Conservation (phyloP, 2,329 filamentous ascomycete genomes). For the Aureobasidium zeae region DNA sequence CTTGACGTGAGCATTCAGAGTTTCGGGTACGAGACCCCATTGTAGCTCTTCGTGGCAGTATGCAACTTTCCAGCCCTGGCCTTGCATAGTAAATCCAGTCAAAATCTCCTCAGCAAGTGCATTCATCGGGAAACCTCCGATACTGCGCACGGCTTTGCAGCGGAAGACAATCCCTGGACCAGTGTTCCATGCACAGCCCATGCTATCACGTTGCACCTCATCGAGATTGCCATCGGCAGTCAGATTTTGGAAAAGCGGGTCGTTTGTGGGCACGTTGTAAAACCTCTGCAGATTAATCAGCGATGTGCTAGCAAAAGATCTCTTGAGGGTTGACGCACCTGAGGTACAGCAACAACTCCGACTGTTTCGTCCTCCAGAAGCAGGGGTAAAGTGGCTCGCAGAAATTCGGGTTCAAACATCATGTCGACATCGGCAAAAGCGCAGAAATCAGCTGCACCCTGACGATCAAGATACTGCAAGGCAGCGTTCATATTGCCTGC, state of each 20-base stretch:
- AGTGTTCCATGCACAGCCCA: slow-evolving; percentile 50
- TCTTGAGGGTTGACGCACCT: not conserved
- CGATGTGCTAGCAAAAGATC: not conserved
- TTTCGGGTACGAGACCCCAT: slow-evolving; percentile 51
- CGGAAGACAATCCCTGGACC: slow-evolving; percentile 54
- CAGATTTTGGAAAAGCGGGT: slow-evolving; percentile 50
- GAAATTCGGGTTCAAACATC: slow-evolving; percentile 54
- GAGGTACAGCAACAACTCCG: slow-evolving; percentile 48
- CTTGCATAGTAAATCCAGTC: slow-evolving; percentile 51
- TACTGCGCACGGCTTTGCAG: slow-evolving; percentile 49
- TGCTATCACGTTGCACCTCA: slow-evolving; percentile 38
- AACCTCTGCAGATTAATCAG: slow-evolving; percentile 40
- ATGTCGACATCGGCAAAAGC: slow-evolving; percentile 40
- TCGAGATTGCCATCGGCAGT: slow-evolving; percentile 50
- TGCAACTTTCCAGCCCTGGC: slow-evolving; percentile 53
- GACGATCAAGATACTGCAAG: slow-evolving; percentile 6
- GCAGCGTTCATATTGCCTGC: slow-evolving; percentile 12
- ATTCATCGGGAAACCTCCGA: slow-evolving; percentile 53
- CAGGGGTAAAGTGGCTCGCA: slow-evolving; percentile 51
- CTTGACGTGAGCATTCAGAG: slow-evolving; percentile 48
- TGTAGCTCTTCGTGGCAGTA: slow-evolving; percentile 52
- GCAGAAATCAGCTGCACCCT: slow-evolving; percentile 7
- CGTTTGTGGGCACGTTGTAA: slow-evolving; percentile 52
- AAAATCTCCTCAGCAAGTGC: slow-evolving; percentile 54
- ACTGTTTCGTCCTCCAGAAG: slow-evolving; percentile 46